Conservation (phyloP, 2,329 filamentous ascomycete species). For the Clonostachys rosea region DNA sequence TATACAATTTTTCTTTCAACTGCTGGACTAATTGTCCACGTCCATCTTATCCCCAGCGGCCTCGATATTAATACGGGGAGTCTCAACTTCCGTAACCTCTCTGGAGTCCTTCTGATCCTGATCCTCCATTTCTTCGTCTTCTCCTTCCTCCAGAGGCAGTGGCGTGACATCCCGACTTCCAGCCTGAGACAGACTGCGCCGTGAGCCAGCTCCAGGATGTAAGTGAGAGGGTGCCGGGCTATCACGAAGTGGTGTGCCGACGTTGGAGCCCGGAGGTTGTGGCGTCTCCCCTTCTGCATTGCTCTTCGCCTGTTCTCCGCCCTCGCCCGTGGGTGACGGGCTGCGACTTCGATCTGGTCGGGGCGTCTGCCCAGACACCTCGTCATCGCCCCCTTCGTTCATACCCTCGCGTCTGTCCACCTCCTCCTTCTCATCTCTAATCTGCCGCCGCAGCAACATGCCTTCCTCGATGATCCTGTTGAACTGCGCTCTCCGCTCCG, state of each 20-base stretch:
- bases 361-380: constrained; percentile 13
- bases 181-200: constrained; percentile 18
- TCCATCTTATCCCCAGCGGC: constrained; percentile 61
- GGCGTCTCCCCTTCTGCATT: constrained; percentile 7
- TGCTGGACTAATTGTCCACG: constrained; percentile 34
- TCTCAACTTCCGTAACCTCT: constrained; percentile 25
- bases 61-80: constrained; percentile 40
- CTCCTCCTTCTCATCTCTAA: constrained; percentile 93
- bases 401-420: constrained; percentile 83
- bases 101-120: constrained; percentile 29
- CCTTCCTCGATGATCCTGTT: constrained; percentile 86
- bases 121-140: constrained; percentile 58
- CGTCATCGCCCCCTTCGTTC: constrained; percentile 51
- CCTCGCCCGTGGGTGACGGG: constrained; percentile 16
- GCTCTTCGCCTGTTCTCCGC: constrained; percentile 20
- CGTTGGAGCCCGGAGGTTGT: constrained; percentile 15
- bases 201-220: background rate
- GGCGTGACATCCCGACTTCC: constrained; percentile 5
- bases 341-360: constrained; percentile 13
- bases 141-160: constrained; percentile 27
- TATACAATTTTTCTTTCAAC: background rate
- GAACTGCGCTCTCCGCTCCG: constrained; percentile 81
- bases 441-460: constrained; percentile 77
- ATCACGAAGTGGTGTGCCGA: background rate
- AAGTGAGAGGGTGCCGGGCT: background rate